Evolutionary conservation across 805 yeast genomes (phyloP).

Genomic region (Allodekkera sacchari): DNA sequence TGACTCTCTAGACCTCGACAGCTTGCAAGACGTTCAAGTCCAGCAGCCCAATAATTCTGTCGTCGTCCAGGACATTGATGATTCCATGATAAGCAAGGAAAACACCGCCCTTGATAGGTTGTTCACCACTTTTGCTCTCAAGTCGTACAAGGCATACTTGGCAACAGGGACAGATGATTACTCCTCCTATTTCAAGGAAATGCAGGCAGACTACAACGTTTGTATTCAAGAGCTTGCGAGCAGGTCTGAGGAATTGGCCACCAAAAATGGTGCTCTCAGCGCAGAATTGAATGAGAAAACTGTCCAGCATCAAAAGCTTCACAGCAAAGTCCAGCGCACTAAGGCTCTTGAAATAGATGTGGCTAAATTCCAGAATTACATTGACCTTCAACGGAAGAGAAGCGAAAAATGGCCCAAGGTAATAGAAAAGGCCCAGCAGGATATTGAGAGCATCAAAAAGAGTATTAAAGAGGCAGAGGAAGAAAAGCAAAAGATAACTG

Average conservation of each 20-base stretch:
- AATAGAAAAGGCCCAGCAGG: slow-evolving; percentile 47
- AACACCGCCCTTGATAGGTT: slow-evolving; percentile 21
- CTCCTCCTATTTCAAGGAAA: slow-evolving; percentile 41
- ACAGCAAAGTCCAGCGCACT: slow-evolving; percentile 46
- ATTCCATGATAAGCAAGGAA: slow-evolving; percentile 18
- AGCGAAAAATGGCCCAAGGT: slow-evolving; percentile 56
- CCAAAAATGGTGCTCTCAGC: slow-evolving; percentile 32
- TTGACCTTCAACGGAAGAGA: slow-evolving; percentile 56
- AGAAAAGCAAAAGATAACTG: slow-evolving; percentile 32
- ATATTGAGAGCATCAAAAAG: slow-evolving; percentile 38
- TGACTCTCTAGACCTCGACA: slow-evolving; percentile 25
- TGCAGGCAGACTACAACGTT: slow-evolving; percentile 46
- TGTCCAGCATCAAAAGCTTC: slow-evolving; percentile 37
- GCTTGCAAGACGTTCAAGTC: slow-evolving; percentile 11
- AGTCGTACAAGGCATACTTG: slow-evolving; percentile 61
- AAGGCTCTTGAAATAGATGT: slow-evolving; percentile 65
- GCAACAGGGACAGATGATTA: slow-evolving; percentile 54
- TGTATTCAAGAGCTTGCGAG: slow-evolving; percentile 40
- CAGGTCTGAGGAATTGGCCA: slow-evolving; percentile 34
- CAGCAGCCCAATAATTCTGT: neutral
- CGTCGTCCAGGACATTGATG: slow-evolving; percentile 12
- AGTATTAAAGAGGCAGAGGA: slow-evolving; percentile 30
- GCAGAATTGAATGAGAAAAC: slow-evolving; percentile 32
- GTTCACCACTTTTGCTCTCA: slow-evolving; percentile 44
- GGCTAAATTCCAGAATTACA: slow-evolving; percentile 61